Evolutionary conservation across 495 filamentous ascomycete species (phyloP).

Genomic region (Bryoglossum gracile): DNA sequence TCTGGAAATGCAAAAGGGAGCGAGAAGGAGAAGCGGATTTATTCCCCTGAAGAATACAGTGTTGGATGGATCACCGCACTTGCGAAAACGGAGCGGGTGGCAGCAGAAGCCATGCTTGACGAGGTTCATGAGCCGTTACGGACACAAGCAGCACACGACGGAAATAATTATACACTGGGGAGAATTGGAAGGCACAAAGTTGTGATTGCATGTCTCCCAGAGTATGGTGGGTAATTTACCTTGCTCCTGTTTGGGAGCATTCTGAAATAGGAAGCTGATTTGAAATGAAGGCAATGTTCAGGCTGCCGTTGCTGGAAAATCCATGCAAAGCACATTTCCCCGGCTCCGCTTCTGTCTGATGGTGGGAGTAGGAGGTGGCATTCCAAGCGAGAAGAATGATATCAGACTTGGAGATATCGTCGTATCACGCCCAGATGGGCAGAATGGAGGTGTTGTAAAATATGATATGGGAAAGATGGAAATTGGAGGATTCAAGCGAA

Average conservation of each 20-base stretch:
- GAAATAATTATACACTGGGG: constrained; percentile 32
- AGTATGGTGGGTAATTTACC: too few relatives aligned
- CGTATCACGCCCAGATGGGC: constrained; percentile 26
- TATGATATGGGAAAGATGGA: constrained; percentile 35
- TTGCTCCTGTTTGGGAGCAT: too few relatives aligned
- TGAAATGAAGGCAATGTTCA: constrained; percentile 29
- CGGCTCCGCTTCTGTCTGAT: constrained; percentile 34
- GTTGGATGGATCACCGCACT: constrained; percentile 43
- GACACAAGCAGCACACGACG: constrained; percentile 8
- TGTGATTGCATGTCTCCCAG: constrained; percentile 34
- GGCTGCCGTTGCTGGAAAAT: constrained; percentile 26
- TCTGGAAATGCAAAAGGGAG: too few relatives aligned
- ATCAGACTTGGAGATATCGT: constrained; percentile 42
- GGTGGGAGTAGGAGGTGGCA: constrained; percentile 40
- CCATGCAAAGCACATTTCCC: constrained; percentile 36
- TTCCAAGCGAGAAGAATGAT: constrained; percentile 31
- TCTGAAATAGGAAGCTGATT: too few relatives aligned
- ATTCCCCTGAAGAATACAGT: constrained; percentile 30
- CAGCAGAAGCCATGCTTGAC: constrained; percentile 39
- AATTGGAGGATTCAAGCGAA: constrained; percentile 27
- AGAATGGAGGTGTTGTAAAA: constrained; percentile 31
- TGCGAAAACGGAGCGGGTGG: constrained; percentile 36
- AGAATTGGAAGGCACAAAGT: constrained; percentile 35
- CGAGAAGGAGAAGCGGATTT: too few relatives aligned
- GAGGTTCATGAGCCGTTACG: constrained; percentile 14